These are phyloP conservation scores for Larix kaempferi DNA, from an alignment of 75 land plant genomes.

Conservation along the genomic window DNA sequence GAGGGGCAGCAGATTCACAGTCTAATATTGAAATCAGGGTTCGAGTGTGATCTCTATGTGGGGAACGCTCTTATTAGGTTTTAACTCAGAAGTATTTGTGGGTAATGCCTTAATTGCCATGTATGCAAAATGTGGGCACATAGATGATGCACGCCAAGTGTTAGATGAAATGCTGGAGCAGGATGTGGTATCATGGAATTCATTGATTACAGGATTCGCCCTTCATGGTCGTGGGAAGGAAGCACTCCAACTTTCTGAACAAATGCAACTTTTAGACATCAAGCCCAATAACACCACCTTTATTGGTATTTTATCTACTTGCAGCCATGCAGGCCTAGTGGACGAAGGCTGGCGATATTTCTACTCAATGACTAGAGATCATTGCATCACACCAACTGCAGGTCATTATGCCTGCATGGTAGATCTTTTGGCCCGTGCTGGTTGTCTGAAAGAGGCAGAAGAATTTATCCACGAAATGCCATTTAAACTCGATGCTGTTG, in stretches of 20 bases:
- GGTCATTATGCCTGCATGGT: conserved; percentile 54
- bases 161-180: conserved; percentile 26
- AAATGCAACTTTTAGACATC: conserved; percentile 15
- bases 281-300: conserved; percentile 35
- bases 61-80: conserved; percentile 34
- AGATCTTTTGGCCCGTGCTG: conserved; percentile 48
- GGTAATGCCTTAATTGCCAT: conserved; percentile 37
- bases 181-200: conserved; percentile 35
- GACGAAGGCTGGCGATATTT: conserved; percentile 32
- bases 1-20: conserved; percentile 44
- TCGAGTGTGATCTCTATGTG: conserved; percentile 25
- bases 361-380: conserved; percentile 22
- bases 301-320: conserved; percentile 39
- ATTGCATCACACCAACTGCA: conserved; percentile 27
- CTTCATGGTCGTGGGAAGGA: conserved; percentile 36
- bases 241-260: conserved; percentile 25
- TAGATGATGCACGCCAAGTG: conserved; percentile 22
- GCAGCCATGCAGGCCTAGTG: conserved; percentile 33
- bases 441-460: conserved; percentile 35
- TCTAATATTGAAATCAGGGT: conserved; percentile 17
- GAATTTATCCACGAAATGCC: conserved; percentile 40
- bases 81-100: conserved; percentile 14
- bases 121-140: conserved; percentile 47
- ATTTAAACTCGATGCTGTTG: conserved; percentile 32
- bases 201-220: conserved; percentile 30